Evolutionary conservation across 2,329 filamentous ascomycete genomes (phyloP).

Genomic region (Botryotinia convoluta): DNA sequence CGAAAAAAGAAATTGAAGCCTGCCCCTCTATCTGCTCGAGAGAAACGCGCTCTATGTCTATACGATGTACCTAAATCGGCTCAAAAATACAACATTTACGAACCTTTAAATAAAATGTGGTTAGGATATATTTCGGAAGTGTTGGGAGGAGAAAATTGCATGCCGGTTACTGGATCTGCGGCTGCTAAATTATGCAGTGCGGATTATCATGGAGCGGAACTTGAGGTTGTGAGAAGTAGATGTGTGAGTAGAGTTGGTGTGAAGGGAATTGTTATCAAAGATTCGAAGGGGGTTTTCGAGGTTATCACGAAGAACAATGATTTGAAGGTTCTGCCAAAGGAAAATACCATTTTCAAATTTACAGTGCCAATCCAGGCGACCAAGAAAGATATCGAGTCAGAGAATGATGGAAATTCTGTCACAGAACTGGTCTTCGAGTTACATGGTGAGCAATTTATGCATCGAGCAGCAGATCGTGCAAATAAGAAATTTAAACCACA

Average conservation of each 20-base stretch:
- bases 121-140: slow-evolving; percentile 80
- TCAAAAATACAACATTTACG: slow-evolving; percentile 72
- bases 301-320: slow-evolving; percentile 67
- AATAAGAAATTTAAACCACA: slow-evolving; percentile 91
- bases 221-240: slow-evolving; percentile 78
- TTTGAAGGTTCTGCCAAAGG: slow-evolving; percentile 82
- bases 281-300: slow-evolving; percentile 83
- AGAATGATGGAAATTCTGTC: slow-evolving; percentile 14
- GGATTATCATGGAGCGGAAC: slow-evolving; percentile 83
- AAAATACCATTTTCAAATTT: slow-evolving; percentile 81
- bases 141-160: slow-evolving; percentile 42
- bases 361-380: slow-evolving; percentile 52
- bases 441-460: slow-evolving; percentile 82
- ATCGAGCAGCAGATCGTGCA: slow-evolving; percentile 77
- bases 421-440: slow-evolving; percentile 74
- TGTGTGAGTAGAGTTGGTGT: slow-evolving; percentile 82
- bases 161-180: slow-evolving; percentile 40
- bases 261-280: slow-evolving; percentile 82
- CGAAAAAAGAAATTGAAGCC: slow-evolving; percentile 49
- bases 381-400: slow-evolving; percentile 25
- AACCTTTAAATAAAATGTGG: slow-evolving; percentile 78
- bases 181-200: slow-evolving; percentile 78
- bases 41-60: slow-evolving; percentile 70
- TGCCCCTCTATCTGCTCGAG: slow-evolving; percentile 72
- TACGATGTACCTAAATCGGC: slow-evolving; percentile 70